Evolutionary conservation across 805 yeast genomes (phyloP).

Genomic region (Starmerella ratchasimensis): DNA sequence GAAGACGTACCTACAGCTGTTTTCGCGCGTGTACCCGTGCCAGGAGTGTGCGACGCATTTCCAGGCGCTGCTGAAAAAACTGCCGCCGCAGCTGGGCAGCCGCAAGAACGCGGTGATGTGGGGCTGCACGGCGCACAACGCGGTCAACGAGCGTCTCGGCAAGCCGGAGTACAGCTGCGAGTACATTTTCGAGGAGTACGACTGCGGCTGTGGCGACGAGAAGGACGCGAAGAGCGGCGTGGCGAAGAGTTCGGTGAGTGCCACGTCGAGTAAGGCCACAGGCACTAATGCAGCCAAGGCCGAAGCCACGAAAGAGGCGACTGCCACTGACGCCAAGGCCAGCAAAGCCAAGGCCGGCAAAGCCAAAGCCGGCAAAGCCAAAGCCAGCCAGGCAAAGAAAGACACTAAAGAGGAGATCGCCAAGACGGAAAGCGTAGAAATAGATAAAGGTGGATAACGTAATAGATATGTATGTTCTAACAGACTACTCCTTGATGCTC

Average conservation of each 20-base stretch:
- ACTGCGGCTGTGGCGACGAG: slow-evolving; percentile 91
- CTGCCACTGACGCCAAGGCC: neutral
- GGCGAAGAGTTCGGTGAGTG: neutral
- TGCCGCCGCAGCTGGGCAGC: slow-evolving; percentile 72
- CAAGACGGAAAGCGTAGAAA: neutral
- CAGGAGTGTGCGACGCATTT: slow-evolving; percentile 95
- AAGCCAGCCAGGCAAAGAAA: neutral
- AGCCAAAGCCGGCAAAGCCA: neutral
- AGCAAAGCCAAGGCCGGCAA: neutral
- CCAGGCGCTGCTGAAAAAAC: slow-evolving; percentile 47
- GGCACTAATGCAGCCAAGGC: neutral
- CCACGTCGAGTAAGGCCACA: neutral
- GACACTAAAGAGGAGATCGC: neutral
- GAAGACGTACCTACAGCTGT: slow-evolving; percentile 48
- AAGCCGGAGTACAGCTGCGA: slow-evolving; percentile 75
- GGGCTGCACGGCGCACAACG: slow-evolving; percentile 91
- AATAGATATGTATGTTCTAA: too few species aligned
- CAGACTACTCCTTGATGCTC: neutral
- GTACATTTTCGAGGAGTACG: slow-evolving; percentile 74
- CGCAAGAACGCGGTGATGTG: slow-evolving; percentile 77
- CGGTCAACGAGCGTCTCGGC: slow-evolving; percentile 58
- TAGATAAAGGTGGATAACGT: neutral
- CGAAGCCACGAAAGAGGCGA: neutral
- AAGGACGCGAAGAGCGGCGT: slow-evolving; percentile 22
- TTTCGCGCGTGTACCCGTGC: slow-evolving; percentile 90